Evolutionary conservation across 345 rosid genomes (phyloP), one percentile per base, ranked within the genome.

Genomic region (Euclidium syriacum): DNA sequence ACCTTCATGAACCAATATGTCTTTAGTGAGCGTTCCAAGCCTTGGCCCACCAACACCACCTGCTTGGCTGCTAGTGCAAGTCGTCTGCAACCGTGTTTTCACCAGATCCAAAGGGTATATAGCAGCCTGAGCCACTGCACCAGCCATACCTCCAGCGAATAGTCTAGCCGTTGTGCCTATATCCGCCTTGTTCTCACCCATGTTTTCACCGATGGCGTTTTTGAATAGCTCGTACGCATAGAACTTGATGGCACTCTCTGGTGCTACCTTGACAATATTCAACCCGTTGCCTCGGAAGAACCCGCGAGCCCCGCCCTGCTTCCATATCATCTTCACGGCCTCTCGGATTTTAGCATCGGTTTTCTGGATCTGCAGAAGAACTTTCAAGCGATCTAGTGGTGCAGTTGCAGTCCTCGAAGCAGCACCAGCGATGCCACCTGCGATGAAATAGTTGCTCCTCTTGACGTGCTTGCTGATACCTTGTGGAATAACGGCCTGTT

Each of bases 81-180:
- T 87, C 63, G 96, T 87, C 63, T 91, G 98, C 58, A 91, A 81
- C 62, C 98, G 77, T 52, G 98, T 91, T 84, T 91, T 91, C 51
- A 87, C 94, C 65, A 91, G 98, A 80, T 87, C 98, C 73, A 91
- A 52, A 0, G 98, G 98, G 65, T 91, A 91, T 60, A 91, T 83
- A 24, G 86, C 76, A 57, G 96, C 75, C 62, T 91, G 98, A 53
- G 98, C 91, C 46, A 91, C 81, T 53, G 98, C 98, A 68, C 98
- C 98, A 23, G 98, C 98, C 77, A 79, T 71, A 38, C 98, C 98
- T 41, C 98, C 96, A 8, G 96, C 82, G 33, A 84, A 63, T 44
- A 87, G 91, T 12, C 91, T 81, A 66, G 81, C 96, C 3, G 68
- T 22, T 49, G 86, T 64, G 62, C 96, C 87, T 22, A 85, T 73